Conservation (phyloP, 1,284 basidiomycete species). For the Puccinia polysora region DNA sequence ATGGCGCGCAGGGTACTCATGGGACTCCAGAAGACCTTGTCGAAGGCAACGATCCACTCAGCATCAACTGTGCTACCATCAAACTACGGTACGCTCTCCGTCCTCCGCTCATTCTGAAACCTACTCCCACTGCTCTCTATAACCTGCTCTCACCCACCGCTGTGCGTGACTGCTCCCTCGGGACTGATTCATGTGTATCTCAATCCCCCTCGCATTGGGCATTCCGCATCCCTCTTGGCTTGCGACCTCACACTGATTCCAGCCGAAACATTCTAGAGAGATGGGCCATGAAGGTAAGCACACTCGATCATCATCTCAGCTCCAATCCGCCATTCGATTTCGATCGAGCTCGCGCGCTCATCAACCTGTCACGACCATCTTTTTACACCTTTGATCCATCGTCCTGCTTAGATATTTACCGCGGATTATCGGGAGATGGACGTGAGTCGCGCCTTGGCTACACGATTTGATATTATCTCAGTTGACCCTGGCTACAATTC, state of each 20-base stretch:
- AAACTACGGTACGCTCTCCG: slow-evolving; percentile 18
- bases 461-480: not conserved
- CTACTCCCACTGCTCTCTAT: no score
- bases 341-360: not conserved
- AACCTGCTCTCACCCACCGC: no score
- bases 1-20: slow-evolving; percentile 37
- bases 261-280: slow-evolving; percentile 39
- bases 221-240: not conserved
- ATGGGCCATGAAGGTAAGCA: slow-evolving; percentile 39
- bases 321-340: not conserved
- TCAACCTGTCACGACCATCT: not conserved
- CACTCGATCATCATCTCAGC: not conserved
- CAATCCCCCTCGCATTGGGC: not conserved
- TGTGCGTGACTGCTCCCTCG: no score
- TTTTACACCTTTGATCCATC: not conserved
- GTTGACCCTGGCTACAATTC: not conserved
- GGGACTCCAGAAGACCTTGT: slow-evolving; percentile 23
- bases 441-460: not conserved
- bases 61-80: slow-evolving; percentile 25
- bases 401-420: slow-evolving; percentile 19
- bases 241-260: not conserved
- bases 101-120: no score
- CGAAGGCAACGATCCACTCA: not conserved
- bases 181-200: not conserved
- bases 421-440: slow-evolving; percentile 35